Base-by-base conservation (phyloP, 2,329 filamentous ascomycete species). In the Shiraia sp. region DNA sequence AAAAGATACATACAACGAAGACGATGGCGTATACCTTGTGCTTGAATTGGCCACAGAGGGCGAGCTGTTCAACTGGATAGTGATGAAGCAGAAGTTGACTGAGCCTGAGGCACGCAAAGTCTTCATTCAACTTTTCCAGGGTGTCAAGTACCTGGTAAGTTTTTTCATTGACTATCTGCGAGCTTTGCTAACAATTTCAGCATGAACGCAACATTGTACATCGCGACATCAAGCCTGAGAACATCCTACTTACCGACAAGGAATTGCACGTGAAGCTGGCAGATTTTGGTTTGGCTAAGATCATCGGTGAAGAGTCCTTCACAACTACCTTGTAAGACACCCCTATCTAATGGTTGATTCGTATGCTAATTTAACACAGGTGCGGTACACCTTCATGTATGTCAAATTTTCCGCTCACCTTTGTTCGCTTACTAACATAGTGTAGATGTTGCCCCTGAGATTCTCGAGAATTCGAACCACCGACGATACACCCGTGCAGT, bases 171-270 rank as follows among this genome's bases (percentile, higher is more conserved):
- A 12, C 19, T 10, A 6, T 27, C 13, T 17, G 7, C 23, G 13
- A 26, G 28, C 10, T 9, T 14, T 32, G 32, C 66, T 75, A 35
- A 75, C 30, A 24, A 7, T 25, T 44, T 24, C 47, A 96, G 92
- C 93, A 99, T 66, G 93, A 97, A 47, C 88, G 93, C 49, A 95
- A 93, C 59, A 95, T 99, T 67, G 91, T 97, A 4, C 93, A 99
- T 68, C 87, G 93, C 43, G 93, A 99, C 59, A 96, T 99, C 72
- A 97, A 96, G 70, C 92, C 91, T 0, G 92, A 97, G 66, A 97
- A 97, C 61, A 97, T 99, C 24, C 74, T 99, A 7, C 75, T 99
- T 25, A 83, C 87, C 4, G 90, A 96, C 70, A 90, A 89, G 61
- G 79, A 93, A 24, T 74, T 96, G 19, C 85, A 85, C 45, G 86